A percentile compares a stretch with the other conserved stretches of the same genome.
These are phyloP conservation scores for Pleurotus eryngii DNA, from an alignment of 768 basidiomycete genomes.

Conservation along the genomic window DNA sequence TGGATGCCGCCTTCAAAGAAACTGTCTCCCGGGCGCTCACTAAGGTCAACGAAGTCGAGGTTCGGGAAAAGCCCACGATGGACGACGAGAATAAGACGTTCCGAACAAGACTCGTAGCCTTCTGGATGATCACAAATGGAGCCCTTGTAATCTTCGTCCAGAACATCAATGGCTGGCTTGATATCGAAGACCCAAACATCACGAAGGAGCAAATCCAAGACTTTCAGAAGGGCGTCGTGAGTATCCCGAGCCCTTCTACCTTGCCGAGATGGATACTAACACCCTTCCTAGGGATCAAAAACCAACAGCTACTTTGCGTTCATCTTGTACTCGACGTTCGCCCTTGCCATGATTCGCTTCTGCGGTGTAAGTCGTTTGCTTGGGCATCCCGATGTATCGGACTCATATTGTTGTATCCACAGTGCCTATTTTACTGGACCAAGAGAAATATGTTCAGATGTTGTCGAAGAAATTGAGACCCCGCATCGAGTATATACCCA, in stretches of 20 bases:
- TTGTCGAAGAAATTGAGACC: constrained; percentile 64
- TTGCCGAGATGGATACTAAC: background rate
- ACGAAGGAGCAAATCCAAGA: background rate
- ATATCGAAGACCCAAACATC: constrained; percentile 11
- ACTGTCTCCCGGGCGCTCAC: constrained; percentile 86
- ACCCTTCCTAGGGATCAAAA: constrained; percentile 16
- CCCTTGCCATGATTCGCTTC: constrained; percentile 53
- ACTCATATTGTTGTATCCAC: background rate
- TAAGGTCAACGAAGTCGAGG: constrained; percentile 65
- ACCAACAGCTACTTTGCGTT: constrained; percentile 57
- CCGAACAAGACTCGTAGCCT: constrained; percentile 81
- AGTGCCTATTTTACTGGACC: constrained; percentile 84
- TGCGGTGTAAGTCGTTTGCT: constrained; percentile 40
- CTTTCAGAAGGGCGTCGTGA: constrained; percentile 12
- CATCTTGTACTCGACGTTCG: constrained; percentile 60
- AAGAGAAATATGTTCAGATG: constrained; percentile 79
- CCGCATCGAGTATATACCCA: background rate
- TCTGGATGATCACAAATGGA: constrained; percentile 63
- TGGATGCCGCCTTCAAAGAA: constrained; percentile 88
- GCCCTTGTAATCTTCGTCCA: constrained; percentile 12
- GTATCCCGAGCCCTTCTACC: background rate
- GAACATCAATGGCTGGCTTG: constrained; percentile 13
- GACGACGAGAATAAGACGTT: constrained; percentile 92
- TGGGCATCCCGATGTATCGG: background rate
- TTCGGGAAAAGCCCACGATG: constrained; percentile 72